Percentiles rank a stretch among this genome's conserved stretches.
Evolutionary conservation across 2,329 filamentous ascomycete species (phyloP).

Genomic region (Monosporascus sp.): DNA sequence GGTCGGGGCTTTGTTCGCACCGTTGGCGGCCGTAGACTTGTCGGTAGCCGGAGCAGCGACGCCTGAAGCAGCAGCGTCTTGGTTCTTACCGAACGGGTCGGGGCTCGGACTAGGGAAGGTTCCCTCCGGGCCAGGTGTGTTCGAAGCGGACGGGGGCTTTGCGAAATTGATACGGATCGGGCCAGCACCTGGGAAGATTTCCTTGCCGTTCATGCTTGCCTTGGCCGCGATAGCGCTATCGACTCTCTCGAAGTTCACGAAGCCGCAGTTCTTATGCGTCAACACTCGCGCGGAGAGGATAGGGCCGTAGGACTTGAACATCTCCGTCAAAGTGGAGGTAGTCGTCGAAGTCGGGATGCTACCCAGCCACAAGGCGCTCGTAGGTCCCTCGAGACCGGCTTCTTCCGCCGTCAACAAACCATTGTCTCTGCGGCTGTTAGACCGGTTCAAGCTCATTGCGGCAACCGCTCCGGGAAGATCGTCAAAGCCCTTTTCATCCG

Average conservation of each 20-base stretch:
- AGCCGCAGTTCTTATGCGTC: slow-evolving; percentile 98
- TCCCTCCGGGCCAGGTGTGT: slow-evolving; percentile 83
- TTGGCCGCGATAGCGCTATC: slow-evolving; percentile 91
- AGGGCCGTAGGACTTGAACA: slow-evolving; percentile 88
- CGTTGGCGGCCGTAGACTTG: slow-evolving; percentile 26
- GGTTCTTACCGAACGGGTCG: slow-evolving; percentile 66
- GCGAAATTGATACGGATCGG: slow-evolving; percentile 95
- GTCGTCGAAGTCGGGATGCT: slow-evolving; percentile 97
- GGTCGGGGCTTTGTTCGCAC: slow-evolving; percentile 47
- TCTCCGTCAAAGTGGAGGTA: slow-evolving; percentile 87
- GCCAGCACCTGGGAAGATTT: slow-evolving; percentile 95
- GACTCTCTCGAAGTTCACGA: slow-evolving; percentile 91
- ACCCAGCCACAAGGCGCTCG: slow-evolving; percentile 91
- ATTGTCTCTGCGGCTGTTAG: slow-evolving; percentile 58
- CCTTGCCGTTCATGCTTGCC: slow-evolving; percentile 84
- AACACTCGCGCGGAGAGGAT: slow-evolving; percentile 90
- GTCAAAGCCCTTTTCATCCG: slow-evolving; percentile 73
- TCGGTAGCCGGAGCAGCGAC: slow-evolving; percentile 36
- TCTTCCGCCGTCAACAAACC: slow-evolving; percentile 69
- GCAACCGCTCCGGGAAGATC: slow-evolving; percentile 79
- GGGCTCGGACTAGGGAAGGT: slow-evolving; percentile 88
- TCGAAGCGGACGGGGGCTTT: slow-evolving; percentile 85
- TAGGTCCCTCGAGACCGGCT: slow-evolving; percentile 78
- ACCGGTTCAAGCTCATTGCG: slow-evolving; percentile 65
- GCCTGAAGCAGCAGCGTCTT: slow-evolving; percentile 38